A percentile compares a stretch with the other conserved stretches of the same genome.
These are phyloP conservation scores for Botrytis hyacinthi DNA, from an alignment of 2,329 filamentous ascomycete genomes.

Conservation along the genomic window DNA sequence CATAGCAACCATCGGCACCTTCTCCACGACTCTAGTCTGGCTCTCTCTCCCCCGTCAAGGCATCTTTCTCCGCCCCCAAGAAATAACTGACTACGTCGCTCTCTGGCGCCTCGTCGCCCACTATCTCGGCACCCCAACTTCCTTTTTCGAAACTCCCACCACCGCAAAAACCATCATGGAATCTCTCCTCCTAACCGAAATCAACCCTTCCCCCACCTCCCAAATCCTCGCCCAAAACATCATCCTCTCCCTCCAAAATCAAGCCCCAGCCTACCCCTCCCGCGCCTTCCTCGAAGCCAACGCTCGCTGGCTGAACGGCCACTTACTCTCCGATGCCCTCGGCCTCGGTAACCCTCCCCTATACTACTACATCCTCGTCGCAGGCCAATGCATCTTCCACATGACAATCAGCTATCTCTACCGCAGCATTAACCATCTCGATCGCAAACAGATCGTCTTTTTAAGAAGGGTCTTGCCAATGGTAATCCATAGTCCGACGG, in stretches of 20 bases:
- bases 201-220: constrained; percentile 62
- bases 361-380: constrained; percentile 34
- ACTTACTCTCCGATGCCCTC: constrained; percentile 58
- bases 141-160: constrained; percentile 54
- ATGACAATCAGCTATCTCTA: constrained; percentile 43
- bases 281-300: constrained; percentile 66
- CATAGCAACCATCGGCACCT: constrained; percentile 68
- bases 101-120: constrained; percentile 75
- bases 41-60: constrained; percentile 70
- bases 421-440: constrained; percentile 48
- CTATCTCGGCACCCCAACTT: constrained; percentile 66
- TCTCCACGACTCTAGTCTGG: constrained; percentile 67
- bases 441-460: constrained; percentile 49
- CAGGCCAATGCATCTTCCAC: constrained; percentile 36
- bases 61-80: constrained; percentile 59
- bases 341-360: constrained; percentile 36
- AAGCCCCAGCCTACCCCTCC: constrained; percentile 64
- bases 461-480: neutral
- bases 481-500: neutral
- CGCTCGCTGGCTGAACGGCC: constrained; percentile 68
- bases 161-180: constrained; percentile 65
- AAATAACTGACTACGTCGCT: constrained; percentile 68
- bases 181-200: constrained; percentile 62
- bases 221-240: constrained; percentile 72
- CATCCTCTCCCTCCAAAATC: constrained; percentile 63